A percentile compares a stretch with the other conserved stretches of the same genome.
Conservation (phyloP, 768 basidiomycete species). For the Termitomyces sp. region DNA sequence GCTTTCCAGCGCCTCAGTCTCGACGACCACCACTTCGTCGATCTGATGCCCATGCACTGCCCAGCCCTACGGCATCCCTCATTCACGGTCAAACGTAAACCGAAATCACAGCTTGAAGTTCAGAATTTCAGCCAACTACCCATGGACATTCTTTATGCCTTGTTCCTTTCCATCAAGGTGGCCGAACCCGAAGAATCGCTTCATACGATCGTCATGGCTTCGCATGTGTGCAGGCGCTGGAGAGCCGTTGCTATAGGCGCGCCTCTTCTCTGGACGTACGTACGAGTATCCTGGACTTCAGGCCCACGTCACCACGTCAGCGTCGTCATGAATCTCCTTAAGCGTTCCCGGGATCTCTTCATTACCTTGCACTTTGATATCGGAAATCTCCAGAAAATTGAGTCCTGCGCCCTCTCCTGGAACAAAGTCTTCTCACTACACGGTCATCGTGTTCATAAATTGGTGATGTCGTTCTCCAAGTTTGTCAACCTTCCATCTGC, state of each 20-base stretch:
- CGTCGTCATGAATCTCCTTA: conserved; percentile 7
- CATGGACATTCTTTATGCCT: conserved; percentile 12
- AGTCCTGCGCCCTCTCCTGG: background rate
- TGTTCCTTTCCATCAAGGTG: conserved; percentile 6
- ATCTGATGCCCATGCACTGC: background rate
- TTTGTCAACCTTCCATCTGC: background rate
- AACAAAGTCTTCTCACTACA: background rate
- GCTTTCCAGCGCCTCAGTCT: conserved; percentile 6
- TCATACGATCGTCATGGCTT: conserved; percentile 5
- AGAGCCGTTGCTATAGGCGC: conserved; percentile 10
- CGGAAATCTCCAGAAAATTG: background rate
- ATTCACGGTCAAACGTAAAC: background rate
- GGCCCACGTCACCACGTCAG: conserved; percentile 1
- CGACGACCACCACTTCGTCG: background rate
- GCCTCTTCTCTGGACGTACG: conserved; percentile 16
- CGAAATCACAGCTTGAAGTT: background rate
- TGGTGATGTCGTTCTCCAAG: background rate
- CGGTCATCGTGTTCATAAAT: conserved; percentile 5
- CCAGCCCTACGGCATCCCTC: background rate
- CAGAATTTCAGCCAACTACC: conserved; percentile 6
- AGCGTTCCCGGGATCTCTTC: conserved; percentile 9
- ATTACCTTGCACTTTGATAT: conserved; percentile 11
- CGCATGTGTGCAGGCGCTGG: conserved; percentile 15
- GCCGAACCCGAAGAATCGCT: conserved; percentile 9
- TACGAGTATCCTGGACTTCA: conserved; percentile 8